phyloP scores from a whole-genome alignment of 768 basidiomycete species.

The Nidularia pulvinata region DNA sequence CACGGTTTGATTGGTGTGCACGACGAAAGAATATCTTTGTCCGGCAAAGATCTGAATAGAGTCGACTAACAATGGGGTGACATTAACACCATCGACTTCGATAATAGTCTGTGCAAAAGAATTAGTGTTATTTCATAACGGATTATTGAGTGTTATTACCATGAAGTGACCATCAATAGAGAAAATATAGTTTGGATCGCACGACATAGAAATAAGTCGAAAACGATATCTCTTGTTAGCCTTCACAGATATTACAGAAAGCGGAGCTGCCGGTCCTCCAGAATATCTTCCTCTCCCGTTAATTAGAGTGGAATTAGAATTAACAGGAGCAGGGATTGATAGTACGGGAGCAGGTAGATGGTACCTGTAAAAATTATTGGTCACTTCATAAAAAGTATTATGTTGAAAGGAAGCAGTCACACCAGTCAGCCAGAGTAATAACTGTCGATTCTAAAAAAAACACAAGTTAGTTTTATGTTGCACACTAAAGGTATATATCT shows the following conservation, averaged over 20 bases:
- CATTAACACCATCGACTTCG: conserved; percentile 42
- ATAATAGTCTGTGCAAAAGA: conserved; percentile 42
- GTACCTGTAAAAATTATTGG: conserved; percentile 10
- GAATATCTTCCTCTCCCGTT: conserved; percentile 36
- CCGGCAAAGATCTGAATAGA: conserved; percentile 40
- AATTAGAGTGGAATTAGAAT: conserved; percentile 27
- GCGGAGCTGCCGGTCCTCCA: conserved; percentile 22
- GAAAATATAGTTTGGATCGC: conserved; percentile 35
- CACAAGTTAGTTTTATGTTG: not conserved
- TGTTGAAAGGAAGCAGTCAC: not conserved
- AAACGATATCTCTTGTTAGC: conserved; percentile 26
- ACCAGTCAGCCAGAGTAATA: conserved; percentile 40
- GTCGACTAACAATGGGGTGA: conserved; percentile 34
- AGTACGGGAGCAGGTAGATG: conserved; percentile 14
- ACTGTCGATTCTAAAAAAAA: conserved; percentile 26
- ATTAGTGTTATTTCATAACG: conserved; percentile 32
- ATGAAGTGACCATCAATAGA: conserved; percentile 44
- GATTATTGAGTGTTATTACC: not conserved
- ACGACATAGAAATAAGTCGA: conserved; percentile 17
- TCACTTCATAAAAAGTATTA: not conserved
- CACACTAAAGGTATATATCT: conserved; percentile 1
- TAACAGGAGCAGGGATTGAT: conserved; percentile 7
- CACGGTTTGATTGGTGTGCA: conserved; percentile 38
- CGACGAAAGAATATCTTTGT: conserved; percentile 32
- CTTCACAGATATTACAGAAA: conserved; percentile 32